Percentiles rank a stretch among this genome's conserved stretches.
These are phyloP conservation scores for Primulina tabacum DNA, from an alignment of 257 asterid species.

Conservation along the genomic window DNA sequence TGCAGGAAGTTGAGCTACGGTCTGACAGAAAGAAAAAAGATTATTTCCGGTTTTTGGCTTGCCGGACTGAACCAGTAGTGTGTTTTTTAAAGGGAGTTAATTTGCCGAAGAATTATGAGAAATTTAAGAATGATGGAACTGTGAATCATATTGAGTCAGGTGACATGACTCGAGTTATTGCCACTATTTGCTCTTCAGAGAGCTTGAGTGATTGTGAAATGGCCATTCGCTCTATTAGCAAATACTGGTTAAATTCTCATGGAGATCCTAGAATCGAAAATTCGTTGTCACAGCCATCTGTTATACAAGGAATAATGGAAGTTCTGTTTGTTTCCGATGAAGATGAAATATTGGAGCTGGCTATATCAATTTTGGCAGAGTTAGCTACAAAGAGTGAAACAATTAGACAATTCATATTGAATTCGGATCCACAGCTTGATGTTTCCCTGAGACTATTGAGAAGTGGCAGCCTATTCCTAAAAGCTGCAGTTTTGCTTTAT, in stretches of 20 bases:
- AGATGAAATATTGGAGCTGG: slow-evolving; percentile 70
- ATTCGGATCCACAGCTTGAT: slow-evolving; percentile 67
- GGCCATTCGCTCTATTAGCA: slow-evolving; percentile 55
- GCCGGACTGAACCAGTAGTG: slow-evolving; percentile 46
- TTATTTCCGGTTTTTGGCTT: slow-evolving; percentile 44
- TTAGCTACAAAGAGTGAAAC: slow-evolving; percentile 48
- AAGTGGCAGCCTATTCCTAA: slow-evolving; percentile 64
- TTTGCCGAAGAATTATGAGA: slow-evolving; percentile 24
- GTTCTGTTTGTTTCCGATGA: slow-evolving; percentile 55
- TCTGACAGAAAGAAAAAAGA: slow-evolving; percentile 46
- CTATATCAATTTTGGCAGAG: slow-evolving; percentile 68
- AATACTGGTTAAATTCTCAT: slow-evolving; percentile 57
- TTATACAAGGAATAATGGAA: slow-evolving; percentile 60
- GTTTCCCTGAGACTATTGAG: slow-evolving; percentile 47
- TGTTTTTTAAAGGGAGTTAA: slow-evolving; percentile 24
- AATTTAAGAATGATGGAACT: slow-evolving; percentile 26
- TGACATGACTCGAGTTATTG: slow-evolving; percentile 38
- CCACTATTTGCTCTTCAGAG: slow-evolving; percentile 54
- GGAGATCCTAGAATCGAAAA: slow-evolving; percentile 37
- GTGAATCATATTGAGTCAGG: slow-evolving; percentile 18
- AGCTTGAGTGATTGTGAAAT: slow-evolving; percentile 59
- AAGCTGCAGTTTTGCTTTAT: slow-evolving; percentile 68
- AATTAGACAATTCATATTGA: slow-evolving; percentile 40
- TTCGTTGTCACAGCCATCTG: slow-evolving; percentile 41
- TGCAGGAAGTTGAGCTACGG: slow-evolving; percentile 34